A percentile compares a stretch with the other conserved stretches of the same genome.
Evolutionary conservation across 225 moss, liverwort and hornwort species (phyloP).

Genomic region (Climacium dendroides): DNA sequence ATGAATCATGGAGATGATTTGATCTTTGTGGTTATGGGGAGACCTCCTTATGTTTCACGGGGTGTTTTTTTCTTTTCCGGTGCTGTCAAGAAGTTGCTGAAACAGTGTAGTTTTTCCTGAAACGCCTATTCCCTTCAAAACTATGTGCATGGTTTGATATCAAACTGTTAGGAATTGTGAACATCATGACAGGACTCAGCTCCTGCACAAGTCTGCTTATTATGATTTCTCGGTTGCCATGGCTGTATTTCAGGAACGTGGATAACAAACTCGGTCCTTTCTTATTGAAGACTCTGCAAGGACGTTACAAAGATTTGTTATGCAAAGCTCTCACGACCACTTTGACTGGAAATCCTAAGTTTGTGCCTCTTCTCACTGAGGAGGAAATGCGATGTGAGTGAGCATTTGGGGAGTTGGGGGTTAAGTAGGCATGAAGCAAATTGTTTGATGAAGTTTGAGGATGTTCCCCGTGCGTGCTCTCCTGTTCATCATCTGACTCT

Average conservation of each 20-base stretch:
- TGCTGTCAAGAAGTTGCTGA: neutral
- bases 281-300: slow-evolving; percentile 68
- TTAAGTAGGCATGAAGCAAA: neutral
- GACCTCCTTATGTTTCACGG: neutral
- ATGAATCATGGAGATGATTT: neutral
- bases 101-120: neutral
- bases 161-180: neutral
- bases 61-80: neutral
- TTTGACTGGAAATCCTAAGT: slow-evolving; percentile 47
- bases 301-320: slow-evolving; percentile 82
- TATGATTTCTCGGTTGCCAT: neutral
- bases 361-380: slow-evolving; percentile 52
- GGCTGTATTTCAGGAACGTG: slow-evolving; percentile 19
- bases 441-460: neutral
- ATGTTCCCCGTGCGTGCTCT: neutral
- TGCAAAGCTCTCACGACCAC: slow-evolving; percentile 74
- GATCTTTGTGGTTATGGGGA: neutral
- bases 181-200: neutral
- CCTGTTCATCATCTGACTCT: neutral
- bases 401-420: neutral
- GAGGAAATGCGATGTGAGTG: slow-evolving; percentile 67
- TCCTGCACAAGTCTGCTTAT: neutral
- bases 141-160: neutral
- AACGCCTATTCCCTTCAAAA: neutral
- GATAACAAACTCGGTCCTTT: slow-evolving; percentile 59